These are phyloP conservation scores for Malassezia sp. DNA, from an alignment of 1,284 basidiomycete genomes.

Conservation along the genomic window DNA sequence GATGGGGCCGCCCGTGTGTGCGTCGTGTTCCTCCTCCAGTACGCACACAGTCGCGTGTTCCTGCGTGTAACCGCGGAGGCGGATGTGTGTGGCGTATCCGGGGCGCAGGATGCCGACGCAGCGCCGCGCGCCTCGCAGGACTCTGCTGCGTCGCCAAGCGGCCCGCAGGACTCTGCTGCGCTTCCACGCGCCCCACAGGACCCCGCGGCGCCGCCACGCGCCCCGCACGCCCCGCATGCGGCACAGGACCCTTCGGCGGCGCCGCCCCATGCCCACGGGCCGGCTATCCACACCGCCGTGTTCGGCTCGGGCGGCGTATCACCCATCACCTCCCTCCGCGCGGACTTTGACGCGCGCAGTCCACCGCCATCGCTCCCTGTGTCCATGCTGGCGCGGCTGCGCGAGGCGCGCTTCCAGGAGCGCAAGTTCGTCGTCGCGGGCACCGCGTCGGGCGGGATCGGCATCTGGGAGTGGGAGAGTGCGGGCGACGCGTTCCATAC, in stretches of 20 bases:
- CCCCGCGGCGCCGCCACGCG: too few species aligned
- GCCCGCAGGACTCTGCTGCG: too few species aligned
- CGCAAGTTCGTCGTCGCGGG: conserved; percentile 36
- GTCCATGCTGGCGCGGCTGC: conserved; percentile 11
- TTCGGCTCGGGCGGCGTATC: conserved; percentile 26
- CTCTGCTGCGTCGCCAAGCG: too few species aligned
- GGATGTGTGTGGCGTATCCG: too few species aligned
- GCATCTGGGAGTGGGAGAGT: conserved; percentile 36
- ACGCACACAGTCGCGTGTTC: conserved; percentile 21
- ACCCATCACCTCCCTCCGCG: conserved; percentile 27
- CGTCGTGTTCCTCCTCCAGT: conserved; percentile 21
- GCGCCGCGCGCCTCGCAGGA: too few species aligned
- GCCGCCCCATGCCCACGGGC: too few species aligned
- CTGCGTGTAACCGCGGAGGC: conserved; percentile 8
- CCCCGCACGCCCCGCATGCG: not conserved
- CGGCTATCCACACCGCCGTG: conserved; percentile 26
- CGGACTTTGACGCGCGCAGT: conserved; percentile 33
- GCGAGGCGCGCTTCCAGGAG: conserved; percentile 25
- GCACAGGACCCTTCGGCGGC: not conserved
- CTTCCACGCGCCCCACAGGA: too few species aligned
- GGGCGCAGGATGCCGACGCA: too few species aligned
- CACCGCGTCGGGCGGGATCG: conserved; percentile 29
- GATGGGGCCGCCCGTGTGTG: not conserved
- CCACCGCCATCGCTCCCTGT: conserved; percentile 15
- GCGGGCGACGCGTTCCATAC: conserved; percentile 18